Percentiles rank a stretch among this genome's conserved stretches.
These are phyloP conservation scores for Nemania sp. DNA, from an alignment of 2,329 filamentous ascomycete genomes.

Conservation along the genomic window DNA sequence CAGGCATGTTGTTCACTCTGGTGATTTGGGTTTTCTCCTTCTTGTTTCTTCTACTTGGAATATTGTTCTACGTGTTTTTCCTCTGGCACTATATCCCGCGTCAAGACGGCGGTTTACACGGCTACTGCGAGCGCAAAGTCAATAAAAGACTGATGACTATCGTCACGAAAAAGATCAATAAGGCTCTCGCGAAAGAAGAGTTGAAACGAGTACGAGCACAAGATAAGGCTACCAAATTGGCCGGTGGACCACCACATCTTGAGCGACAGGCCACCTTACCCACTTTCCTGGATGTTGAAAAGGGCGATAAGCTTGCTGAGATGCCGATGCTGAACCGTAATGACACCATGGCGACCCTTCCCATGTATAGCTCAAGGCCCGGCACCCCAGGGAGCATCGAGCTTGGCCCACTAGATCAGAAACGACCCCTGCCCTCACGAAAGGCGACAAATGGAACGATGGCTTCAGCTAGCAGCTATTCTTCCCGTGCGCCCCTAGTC, in stretches of 20 bases:
- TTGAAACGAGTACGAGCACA: slow-evolving; percentile 66
- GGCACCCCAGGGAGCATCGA: slow-evolving; percentile 66
- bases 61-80: slow-evolving; percentile 86
- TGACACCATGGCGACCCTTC: slow-evolving; percentile 72
- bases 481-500: slow-evolving; percentile 73
- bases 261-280: slow-evolving; percentile 77
- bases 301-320: slow-evolving; percentile 64
- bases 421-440: slow-evolving; percentile 61
- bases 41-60: slow-evolving; percentile 78
- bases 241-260: slow-evolving; percentile 63
- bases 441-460: slow-evolving; percentile 61
- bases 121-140: slow-evolving; percentile 92
- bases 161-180: slow-evolving; percentile 87
- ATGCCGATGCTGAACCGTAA: slow-evolving; percentile 71
- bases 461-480: slow-evolving; percentile 70
- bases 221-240: slow-evolving; percentile 63
- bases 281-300: slow-evolving; percentile 62
- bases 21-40: slow-evolving; percentile 89
- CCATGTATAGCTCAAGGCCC: slow-evolving; percentile 71
- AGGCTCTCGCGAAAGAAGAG: slow-evolving; percentile 84
- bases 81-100: slow-evolving; percentile 92
- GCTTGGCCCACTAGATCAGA: slow-evolving; percentile 65
- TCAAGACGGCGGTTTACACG: slow-evolving; percentile 80
- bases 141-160: slow-evolving; percentile 87
- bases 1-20: slow-evolving; percentile 92